Conservation (phyloP, 2,329 filamentous ascomycete genomes). For the Nannizziopsis arthrosporioides region DNA sequence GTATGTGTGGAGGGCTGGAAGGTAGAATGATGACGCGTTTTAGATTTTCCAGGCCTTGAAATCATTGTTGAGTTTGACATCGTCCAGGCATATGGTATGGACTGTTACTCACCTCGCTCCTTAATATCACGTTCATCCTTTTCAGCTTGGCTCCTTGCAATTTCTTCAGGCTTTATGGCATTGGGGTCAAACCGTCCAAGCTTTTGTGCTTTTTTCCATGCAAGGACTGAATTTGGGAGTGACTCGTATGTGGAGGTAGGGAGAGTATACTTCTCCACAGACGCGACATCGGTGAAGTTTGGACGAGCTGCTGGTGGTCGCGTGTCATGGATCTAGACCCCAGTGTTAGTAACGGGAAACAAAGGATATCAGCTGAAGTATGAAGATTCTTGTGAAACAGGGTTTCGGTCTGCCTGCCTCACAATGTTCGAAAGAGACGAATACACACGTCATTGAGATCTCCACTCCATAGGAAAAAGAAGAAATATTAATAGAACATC, state of each 20-base stretch:
- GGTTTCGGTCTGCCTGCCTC: no score
- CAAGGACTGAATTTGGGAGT: conserved; percentile 75
- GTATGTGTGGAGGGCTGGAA: conserved; percentile 32
- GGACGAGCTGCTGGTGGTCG: conserved; percentile 62
- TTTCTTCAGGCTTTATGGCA: conserved; percentile 60
- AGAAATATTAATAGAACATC: not conserved
- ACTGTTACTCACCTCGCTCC: conserved; percentile 45
- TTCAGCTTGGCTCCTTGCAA: conserved; percentile 56
- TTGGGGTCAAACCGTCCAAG: conserved; percentile 91
- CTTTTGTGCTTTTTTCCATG: conserved; percentile 91
- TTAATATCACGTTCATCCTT: conserved; percentile 50
- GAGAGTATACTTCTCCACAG: conserved; percentile 82
- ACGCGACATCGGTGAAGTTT: conserved; percentile 69
- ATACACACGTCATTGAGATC: not conserved
- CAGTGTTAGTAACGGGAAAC: conserved; percentile 7
- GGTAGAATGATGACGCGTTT: conserved; percentile 36
- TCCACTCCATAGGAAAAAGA: not conserved
- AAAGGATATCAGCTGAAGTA: not conserved
- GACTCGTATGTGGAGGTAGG: conserved; percentile 75
- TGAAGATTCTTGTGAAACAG: no score
- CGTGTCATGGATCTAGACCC: conserved; percentile 61
- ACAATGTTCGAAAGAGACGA: not conserved
- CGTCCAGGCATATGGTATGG: not conserved
- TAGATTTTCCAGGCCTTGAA: conserved; percentile 32
- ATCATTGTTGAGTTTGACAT: not conserved